Evolutionary conservation across 2,329 filamentous ascomycete genomes (phyloP).

Genomic region (Phialophora chinensis): DNA sequence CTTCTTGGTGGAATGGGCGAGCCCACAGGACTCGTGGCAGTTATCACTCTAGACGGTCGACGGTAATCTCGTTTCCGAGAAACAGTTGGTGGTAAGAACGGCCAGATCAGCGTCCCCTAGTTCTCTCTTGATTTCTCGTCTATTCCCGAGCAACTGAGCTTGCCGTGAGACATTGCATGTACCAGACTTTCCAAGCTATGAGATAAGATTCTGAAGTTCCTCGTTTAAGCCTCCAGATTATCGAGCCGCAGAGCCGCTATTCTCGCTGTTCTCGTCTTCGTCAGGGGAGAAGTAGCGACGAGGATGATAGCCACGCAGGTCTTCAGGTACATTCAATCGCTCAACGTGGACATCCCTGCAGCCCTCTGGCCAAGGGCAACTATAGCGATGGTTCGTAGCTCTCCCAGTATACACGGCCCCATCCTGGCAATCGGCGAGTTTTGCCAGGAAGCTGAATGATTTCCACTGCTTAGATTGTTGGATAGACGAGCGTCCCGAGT

Average conservation of each 20-base stretch:
- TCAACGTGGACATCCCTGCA: background rate
- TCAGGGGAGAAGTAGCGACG: background rate
- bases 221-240: background rate
- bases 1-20: background rate
- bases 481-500: background rate
- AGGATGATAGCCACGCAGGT: background rate
- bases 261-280: background rate
- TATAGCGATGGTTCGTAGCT: background rate
- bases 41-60: background rate
- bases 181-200: background rate
- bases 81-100: background rate
- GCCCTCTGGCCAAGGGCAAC: background rate
- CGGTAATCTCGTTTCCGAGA: background rate
- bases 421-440: background rate
- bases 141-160: too few species aligned
- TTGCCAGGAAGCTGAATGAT: background rate
- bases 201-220: background rate
- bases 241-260: background rate
- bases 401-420: background rate
- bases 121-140: too few species aligned
- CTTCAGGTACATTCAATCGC: constrained; percentile 1
- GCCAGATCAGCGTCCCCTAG: too few species aligned
- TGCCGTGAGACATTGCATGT: background rate
- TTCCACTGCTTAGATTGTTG: background rate
- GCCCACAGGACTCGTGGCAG: background rate